Percentiles rank a stretch among this genome's conserved stretches.
These are phyloP conservation scores for Albatrellus ellisii DNA, from an alignment of 768 basidiomycete species.

Conservation along the genomic window DNA sequence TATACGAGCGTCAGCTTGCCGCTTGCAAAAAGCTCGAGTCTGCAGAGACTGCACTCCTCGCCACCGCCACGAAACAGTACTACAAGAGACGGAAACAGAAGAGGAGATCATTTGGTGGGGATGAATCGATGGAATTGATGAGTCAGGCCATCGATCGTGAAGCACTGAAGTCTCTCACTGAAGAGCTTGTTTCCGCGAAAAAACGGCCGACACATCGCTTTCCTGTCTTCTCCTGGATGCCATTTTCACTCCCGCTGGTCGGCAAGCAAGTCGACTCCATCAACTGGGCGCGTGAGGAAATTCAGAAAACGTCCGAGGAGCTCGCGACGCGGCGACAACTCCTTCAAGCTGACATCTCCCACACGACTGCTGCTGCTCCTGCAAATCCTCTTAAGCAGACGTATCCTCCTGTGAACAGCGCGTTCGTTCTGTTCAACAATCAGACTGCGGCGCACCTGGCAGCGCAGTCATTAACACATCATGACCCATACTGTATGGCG, in stretches of 20 bases:
- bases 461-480: conserved; percentile 58
- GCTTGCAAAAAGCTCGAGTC: conserved; percentile 75
- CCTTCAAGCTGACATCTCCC: conserved; percentile 18
- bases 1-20: conserved; percentile 61
- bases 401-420: conserved; percentile 32
- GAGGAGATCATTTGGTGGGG: neutral
- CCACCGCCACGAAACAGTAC: conserved; percentile 59
- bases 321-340: conserved; percentile 16
- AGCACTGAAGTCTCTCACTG: conserved; percentile 17
- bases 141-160: conserved; percentile 19
- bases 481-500: conserved; percentile 75
- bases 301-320: conserved; percentile 26
- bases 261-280: conserved; percentile 91
- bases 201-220: conserved; percentile 75
- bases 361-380: conserved; percentile 9
- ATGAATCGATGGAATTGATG: neutral
- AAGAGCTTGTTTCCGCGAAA: conserved; percentile 46
- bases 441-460: conserved; percentile 95
- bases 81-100: conserved; percentile 36
- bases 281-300: conserved; percentile 76
- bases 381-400: conserved; percentile 15
- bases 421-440: conserved; percentile 83
- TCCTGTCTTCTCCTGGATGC: conserved; percentile 32
- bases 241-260: conserved; percentile 45
- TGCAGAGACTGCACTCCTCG: conserved; percentile 69